These are phyloP conservation scores for Tolypocladium album DNA, from an alignment of 2,329 filamentous ascomycete species.

Conservation along the genomic window DNA sequence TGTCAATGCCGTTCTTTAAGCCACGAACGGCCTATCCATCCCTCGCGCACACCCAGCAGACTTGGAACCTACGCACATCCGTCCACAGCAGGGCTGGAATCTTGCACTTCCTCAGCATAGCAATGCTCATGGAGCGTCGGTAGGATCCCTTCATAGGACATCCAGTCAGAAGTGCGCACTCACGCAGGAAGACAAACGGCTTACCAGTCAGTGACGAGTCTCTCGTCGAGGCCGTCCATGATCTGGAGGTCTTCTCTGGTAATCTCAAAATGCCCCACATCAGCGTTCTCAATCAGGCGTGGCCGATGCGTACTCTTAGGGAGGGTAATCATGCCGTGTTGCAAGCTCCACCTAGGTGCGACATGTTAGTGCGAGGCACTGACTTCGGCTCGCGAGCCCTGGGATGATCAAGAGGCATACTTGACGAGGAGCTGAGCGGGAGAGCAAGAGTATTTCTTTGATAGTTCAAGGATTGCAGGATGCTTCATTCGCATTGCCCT, in stretches of 20 bases:
- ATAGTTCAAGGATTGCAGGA: conserved; percentile 47
- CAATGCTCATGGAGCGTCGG: neutral
- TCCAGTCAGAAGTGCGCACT: neutral
- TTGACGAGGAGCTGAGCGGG: conserved; percentile 62
- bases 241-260: conserved; percentile 48
- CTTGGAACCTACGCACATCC: neutral
- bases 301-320: conserved; percentile 59
- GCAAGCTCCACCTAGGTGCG: conserved; percentile 55
- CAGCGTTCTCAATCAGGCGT: conserved; percentile 54
- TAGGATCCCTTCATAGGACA: neutral
- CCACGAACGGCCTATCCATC: no score
- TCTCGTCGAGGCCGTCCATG: conserved; percentile 59
- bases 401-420: conserved; percentile 13
- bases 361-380: neutral
- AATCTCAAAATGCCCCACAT: conserved; percentile 51
- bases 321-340: conserved; percentile 61
- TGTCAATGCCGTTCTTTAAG: no score
- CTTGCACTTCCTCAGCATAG: neutral
- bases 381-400: neutral
- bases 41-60: neutral
- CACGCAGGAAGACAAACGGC: conserved; percentile 2
- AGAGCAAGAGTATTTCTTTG: conserved; percentile 58
- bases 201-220: conserved; percentile 59
- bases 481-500: conserved; percentile 61
- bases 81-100: no score